Base-by-base conservation (phyloP, 257 asterid genomes). In the Ilex aquifolium region DNA sequence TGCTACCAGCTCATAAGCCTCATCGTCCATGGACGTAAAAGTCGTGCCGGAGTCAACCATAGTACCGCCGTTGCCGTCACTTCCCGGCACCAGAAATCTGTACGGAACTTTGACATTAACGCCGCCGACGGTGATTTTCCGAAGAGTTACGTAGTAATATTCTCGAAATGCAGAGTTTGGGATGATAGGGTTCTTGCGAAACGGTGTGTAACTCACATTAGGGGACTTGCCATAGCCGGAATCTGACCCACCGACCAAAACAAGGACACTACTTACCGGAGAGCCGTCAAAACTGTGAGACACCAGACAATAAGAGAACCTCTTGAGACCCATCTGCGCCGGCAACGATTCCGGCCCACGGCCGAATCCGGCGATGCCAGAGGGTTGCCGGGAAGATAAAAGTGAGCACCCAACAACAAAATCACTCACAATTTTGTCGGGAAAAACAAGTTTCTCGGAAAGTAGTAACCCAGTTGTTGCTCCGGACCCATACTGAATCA, bases 361-460 rank as follows among this genome's bases (percentile, higher is more conserved):
- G 11, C 88, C 92, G 67, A 85, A 85, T 4, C 85, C 92, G 59
- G 77, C 85, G 4, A 85, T 74, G 15, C 92, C 92, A 13, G 76
- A 17, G 8, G 88, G 81, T 31, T 71, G 77, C 17, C 73, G 13
- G 61, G 67, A 39, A 2, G 86, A 70, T 10, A 61, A 61, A 21
- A 68, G 8, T 2, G 92, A 82, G 68, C 92, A 85, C 7, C 92
- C 92, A 12, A 74, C 68, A 7, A 62, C 31, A 69, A 85, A 80
- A 62, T 77, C 58, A 0, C 27, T 10, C 0, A 77, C 75, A 1
- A 76, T 16, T 66, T 42, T 62, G 2, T 46, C 59, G 0, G 80
- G 66, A 10, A 82, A 60, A 1, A 7, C 13, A 1, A 82, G 55
- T 0, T 79, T 65, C 52, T 85, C 88, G 11, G 86, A 77, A 2